phyloP scores from a whole-genome alignment of 441 rosid species.

The Syzygium malaccense region DNA sequence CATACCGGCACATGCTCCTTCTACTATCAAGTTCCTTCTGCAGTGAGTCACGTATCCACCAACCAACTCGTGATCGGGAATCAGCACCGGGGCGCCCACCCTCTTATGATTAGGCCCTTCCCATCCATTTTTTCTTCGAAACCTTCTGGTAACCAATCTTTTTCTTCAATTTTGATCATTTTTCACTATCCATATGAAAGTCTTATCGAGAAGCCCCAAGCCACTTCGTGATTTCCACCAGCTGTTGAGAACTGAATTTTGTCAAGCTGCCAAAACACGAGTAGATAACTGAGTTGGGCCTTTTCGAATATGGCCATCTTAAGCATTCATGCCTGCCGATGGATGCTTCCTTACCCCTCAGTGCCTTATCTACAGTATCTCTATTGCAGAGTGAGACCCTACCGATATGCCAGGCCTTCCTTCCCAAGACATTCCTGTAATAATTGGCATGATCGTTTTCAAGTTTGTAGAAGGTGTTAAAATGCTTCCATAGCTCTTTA shows the following conservation, averaged over 20 bases:
- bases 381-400: conserved; percentile 28
- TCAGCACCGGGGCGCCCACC: not conserved
- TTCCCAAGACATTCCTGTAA: conserved; percentile 19
- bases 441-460: conserved; percentile 36
- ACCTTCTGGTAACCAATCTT: not conserved
- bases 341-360: conserved; percentile 33
- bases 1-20: conserved; percentile 8
- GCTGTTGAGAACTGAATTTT: not conserved
- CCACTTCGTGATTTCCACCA: not conserved
- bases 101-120: not conserved
- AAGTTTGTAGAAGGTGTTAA: conserved; percentile 48
- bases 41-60: not conserved
- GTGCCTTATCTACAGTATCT: conserved; percentile 15
- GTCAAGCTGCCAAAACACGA: not conserved
- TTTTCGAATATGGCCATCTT: not conserved
- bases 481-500: conserved; percentile 30
- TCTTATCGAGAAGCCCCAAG: not conserved
- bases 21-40: not conserved
- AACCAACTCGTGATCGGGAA: not conserved
- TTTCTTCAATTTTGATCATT: not conserved
- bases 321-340: conserved; percentile 9
- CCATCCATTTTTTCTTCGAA: not conserved
- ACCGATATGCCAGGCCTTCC: conserved; percentile 31
- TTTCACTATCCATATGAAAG: not conserved
- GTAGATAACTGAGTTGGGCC: not conserved